These are phyloP conservation scores for Pulicaria dysenterica DNA, from an alignment of 129 eudicot species.

Conservation along the genomic window DNA sequence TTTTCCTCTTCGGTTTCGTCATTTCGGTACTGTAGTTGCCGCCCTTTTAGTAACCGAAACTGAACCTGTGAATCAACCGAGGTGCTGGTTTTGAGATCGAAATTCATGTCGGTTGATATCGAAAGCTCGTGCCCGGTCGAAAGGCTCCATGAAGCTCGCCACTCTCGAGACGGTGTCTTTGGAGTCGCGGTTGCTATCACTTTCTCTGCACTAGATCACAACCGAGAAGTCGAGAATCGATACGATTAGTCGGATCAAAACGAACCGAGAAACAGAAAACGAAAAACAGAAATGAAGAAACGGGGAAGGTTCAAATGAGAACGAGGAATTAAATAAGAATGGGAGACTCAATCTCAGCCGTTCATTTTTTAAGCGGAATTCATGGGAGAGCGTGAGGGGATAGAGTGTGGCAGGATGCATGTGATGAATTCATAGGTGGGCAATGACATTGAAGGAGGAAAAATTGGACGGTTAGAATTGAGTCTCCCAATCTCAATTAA, in stretches of 20 bases:
- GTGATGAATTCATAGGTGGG: too few species aligned
- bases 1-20: slow-evolving; percentile 33
- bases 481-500: too few species aligned
- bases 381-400: too few species aligned
- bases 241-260: neutral
- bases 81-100: slow-evolving; percentile 39
- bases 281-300: neutral
- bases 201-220: slow-evolving; percentile 72
- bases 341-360: too few species aligned
- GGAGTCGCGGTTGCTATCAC: slow-evolving; percentile 92
- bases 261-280: neutral
- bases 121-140: slow-evolving; percentile 71
- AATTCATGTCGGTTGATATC: slow-evolving; percentile 45
- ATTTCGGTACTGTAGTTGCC: slow-evolving; percentile 59
- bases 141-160: slow-evolving; percentile 73
- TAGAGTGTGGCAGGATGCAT: too few species aligned
- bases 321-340: too few species aligned
- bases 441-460: too few species aligned
- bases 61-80: slow-evolving; percentile 50
- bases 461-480: too few species aligned
- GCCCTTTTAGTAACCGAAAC: slow-evolving; percentile 64
- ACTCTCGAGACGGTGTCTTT: slow-evolving; percentile 57
- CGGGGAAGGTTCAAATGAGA: too few species aligned
- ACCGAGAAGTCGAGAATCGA: slow-evolving; percentile 27
- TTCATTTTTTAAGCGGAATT: too few species aligned